Conservation (phyloP, 2,329 filamentous ascomycete species). For the Fusarium sp. region DNA sequence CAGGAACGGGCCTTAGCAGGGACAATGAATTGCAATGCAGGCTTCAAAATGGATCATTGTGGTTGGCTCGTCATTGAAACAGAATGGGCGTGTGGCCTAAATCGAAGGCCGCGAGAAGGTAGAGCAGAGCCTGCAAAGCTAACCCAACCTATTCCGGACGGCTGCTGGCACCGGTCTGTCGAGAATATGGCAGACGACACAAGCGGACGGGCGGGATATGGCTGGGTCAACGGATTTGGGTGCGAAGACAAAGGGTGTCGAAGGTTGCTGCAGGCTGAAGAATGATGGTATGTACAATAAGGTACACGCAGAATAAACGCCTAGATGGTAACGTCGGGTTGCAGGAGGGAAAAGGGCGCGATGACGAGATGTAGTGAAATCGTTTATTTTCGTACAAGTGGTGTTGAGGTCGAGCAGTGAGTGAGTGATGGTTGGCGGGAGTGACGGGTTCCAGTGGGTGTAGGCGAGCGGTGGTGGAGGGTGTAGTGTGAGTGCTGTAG, state of each 20-base stretch:
- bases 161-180: conserved; percentile 40
- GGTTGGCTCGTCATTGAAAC: conserved; percentile 50
- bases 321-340: conserved; percentile 18
- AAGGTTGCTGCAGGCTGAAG: conserved; percentile 20
- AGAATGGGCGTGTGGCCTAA: conserved; percentile 36
- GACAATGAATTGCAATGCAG: conserved; percentile 45
- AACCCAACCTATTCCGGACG: conserved; percentile 48
- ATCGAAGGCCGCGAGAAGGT: conserved; percentile 34
- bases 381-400: conserved; percentile 31
- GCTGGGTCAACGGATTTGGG: conserved; percentile 31
- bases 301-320: conserved; percentile 10
- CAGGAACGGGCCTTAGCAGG: conserved; percentile 47
- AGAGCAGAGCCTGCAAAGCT: conserved; percentile 35
- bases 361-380: conserved; percentile 32
- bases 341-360: not conserved
- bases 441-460: conserved; percentile 36
- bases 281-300: not conserved
- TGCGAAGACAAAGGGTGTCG: conserved; percentile 21
- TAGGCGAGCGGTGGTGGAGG: conserved; percentile 35
- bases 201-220: conserved; percentile 40
- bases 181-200: conserved; percentile 39
- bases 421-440: conserved; percentile 35
- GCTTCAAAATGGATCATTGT: conserved; percentile 50
- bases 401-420: conserved; percentile 37
- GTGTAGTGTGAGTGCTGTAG: conserved; percentile 25